Evolutionary conservation across 768 basidiomycete species (phyloP).

Genomic region (Terana coerulea): DNA sequence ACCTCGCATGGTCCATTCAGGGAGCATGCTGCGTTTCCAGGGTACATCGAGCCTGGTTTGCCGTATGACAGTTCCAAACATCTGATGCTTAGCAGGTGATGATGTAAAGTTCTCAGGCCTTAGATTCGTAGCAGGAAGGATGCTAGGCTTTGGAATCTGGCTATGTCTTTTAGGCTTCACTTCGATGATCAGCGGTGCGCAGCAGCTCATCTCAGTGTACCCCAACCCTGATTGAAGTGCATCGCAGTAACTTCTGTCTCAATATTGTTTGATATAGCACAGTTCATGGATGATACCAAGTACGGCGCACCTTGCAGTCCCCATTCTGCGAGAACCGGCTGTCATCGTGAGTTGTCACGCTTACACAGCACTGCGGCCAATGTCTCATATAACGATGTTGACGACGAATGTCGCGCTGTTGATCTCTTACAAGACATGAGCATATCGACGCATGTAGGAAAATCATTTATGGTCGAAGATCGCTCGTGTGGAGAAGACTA

Average conservation of each 20-base stretch:
- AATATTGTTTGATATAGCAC: not conserved
- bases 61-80: not conserved
- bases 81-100: not conserved
- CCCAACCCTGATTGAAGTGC: too few relatives aligned
- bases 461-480: not conserved
- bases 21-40: slow-evolving; percentile 14
- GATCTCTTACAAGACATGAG: slow-evolving; percentile 6
- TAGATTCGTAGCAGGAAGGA: not conserved
- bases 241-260: not conserved
- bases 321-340: slow-evolving; percentile 2
- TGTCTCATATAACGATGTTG: too few relatives aligned
- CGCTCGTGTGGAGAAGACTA: not conserved
- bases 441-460: not conserved
- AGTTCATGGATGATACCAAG: not conserved
- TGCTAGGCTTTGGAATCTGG: not conserved
- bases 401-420: slow-evolving; percentile 4
- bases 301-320: not conserved
- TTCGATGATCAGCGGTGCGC: slow-evolving; percentile 1
- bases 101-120: slow-evolving; percentile 6
- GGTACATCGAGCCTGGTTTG: not conserved
- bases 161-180: not conserved
- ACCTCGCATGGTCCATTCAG: slow-evolving; percentile 11
- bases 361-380: too few relatives aligned
- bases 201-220: not conserved
- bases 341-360: not conserved